Base-by-base conservation (phyloP, 2,329 filamentous ascomycete genomes). In the Mariannaea sp. region DNA sequence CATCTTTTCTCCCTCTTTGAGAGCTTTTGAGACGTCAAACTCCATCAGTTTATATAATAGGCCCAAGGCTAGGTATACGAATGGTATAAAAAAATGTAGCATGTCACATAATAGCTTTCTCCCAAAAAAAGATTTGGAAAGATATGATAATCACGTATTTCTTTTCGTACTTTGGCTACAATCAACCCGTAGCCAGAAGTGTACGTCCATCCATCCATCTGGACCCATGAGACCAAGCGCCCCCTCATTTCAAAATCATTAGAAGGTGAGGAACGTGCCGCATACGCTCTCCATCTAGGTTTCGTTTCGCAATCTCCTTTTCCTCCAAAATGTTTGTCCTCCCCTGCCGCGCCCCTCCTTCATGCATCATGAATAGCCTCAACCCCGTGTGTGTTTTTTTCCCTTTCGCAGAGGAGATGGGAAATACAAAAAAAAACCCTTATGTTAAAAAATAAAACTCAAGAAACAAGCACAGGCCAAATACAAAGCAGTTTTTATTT, bases 181-280 rank as follows among this genome's bases (percentile, higher is more conserved):
- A n/a, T 49, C 20, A 61, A 36, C 47, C n/a, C 47, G 35, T 46
- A 61, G 39, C 60, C 53, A 48, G 54, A 52, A 40, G 44, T 43
- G 36, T 43, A 52, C 49, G 52, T 40, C 43, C 20, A 45, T 45
- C 43, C 20, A n/a, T n/a, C n/a, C n/a, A n/a, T n/a, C n/a, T n/a
- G n/a, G 44, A 17, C 12, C 38, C 35, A 48, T 48, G 40, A 52
- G 48, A 55, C 47, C 47, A 53, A 60, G 55, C 60, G 58, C 62
- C 61, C 56, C 61, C 56, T 58, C 51, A 60, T 56, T 63, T 64
- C 64, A 62, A 65, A 56, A 47, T 64, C 62, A 65, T 65, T 65
- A 65, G 60, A 65, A 61, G 60, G 59, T 65, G 60, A 63, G 54
- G 45, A 49, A 42, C 40, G 51, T 39, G n/a, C n/a, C n/a, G 26